Conservation (phyloP, 768 basidiomycete species). For the Austroboletus festivus region DNA sequence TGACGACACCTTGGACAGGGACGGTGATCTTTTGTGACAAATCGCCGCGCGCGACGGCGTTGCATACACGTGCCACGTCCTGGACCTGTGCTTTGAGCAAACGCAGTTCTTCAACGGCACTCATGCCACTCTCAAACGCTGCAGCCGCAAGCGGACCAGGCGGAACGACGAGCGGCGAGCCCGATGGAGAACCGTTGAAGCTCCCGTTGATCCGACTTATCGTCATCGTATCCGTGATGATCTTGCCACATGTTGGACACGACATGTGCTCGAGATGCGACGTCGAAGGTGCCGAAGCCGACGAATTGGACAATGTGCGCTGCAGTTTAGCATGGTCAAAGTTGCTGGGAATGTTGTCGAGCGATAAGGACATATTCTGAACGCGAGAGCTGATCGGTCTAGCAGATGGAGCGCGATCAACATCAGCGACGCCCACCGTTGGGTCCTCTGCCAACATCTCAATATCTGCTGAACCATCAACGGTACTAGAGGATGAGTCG, state of each 20-base stretch:
- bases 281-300: constrained; percentile 46
- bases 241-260: constrained; percentile 57
- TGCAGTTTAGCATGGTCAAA: constrained; percentile 36
- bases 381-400: constrained; percentile 29
- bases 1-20: constrained; percentile 72
- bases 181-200: constrained; percentile 28
- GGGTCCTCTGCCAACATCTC: constrained; percentile 28
- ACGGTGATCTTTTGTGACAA: constrained; percentile 78
- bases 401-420: constrained; percentile 18
- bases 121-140: constrained; percentile 58
- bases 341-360: constrained; percentile 45
- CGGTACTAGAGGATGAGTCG: constrained; percentile 14
- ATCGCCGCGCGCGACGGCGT: constrained; percentile 75
- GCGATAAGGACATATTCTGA: constrained; percentile 48
- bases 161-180: constrained; percentile 45
- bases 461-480: constrained; percentile 21
- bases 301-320: constrained; percentile 30
- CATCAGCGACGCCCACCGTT: constrained; percentile 25
- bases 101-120: constrained; percentile 72
- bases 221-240: constrained; percentile 43
- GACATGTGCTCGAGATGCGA: constrained; percentile 38
- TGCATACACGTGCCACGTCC: constrained; percentile 76
- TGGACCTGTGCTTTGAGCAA: constrained; percentile 83
- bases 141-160: constrained; percentile 56
- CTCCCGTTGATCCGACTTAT: constrained; percentile 28